Base-by-base conservation (phyloP, 192 early-diverging fungal genomes). In the Powellomyces hirtus region DNA sequence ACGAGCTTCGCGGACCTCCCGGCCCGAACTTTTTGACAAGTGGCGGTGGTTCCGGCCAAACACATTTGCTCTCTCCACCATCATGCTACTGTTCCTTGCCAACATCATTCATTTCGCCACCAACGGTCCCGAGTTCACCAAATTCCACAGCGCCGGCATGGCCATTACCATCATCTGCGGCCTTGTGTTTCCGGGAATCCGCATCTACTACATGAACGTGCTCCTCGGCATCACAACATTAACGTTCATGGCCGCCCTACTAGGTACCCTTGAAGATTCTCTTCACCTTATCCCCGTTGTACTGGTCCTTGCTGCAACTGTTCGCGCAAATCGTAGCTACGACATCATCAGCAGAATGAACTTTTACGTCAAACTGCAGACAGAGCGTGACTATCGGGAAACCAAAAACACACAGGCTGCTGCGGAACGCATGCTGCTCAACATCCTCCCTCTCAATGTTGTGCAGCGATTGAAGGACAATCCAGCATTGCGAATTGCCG, bases 401-500 rank as follows among this genome's bases (percentile, higher is more conserved):
- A 73, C 62, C 5, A 64, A 69, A 35, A 14, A 24, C 8, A 56
- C 70, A 8, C 75, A 76, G 49, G 52, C 51, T 18, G 71, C 55
- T 22, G 61, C 70, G 22, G 71, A 76, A 29, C 36, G 62, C n/a
- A 53, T 76, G 56, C 55, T 76, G n/a, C 37, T 71, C 22, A 76
- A 76, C 34, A 76, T 76, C 18, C 56, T 76, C 0, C 75, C 75
- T 38, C 64, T 72, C 22, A 38, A 51, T 16, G 75, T 76, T 18
- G 64, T 73, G 0, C 70, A 68, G 26, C n/a, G 69, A 33, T 26
- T 76, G 16, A 58, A 60, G 49, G 59, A 68, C 29, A 70, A 70
- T 13, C 64, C 71, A 22, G 50, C 45, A n/a, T 10, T 57, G n/a
- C 62, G 52, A 4, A 76, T 76, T 38, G 75, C 75, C 10, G 71